A percentile compares a stretch with the other conserved stretches of the same genome.
phyloP scores from a whole-genome alignment of 2,329 filamentous ascomycete species.

The Gaeumannomyces sp. region DNA sequence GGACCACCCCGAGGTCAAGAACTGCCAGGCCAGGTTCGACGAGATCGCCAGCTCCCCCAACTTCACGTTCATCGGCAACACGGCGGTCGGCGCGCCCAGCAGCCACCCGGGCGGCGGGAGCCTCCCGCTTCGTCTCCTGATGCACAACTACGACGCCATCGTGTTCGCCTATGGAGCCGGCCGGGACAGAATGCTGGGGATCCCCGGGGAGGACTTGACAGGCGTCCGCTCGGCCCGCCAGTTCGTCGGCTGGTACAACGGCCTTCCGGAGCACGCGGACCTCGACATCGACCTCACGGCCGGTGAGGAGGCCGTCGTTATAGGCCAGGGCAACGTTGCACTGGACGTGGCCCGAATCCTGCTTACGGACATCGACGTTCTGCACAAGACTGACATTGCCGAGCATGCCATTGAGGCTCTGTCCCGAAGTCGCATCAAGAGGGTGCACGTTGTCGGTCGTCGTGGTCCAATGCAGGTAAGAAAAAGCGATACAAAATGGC shows the following conservation, averaged over 20 bases:
- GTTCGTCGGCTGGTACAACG: slow-evolving; percentile 99
- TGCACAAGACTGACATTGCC: slow-evolving; percentile 83
- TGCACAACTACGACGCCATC: slow-evolving; percentile 84
- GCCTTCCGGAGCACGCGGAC: slow-evolving; percentile 71
- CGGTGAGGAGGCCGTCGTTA: slow-evolving; percentile 77
- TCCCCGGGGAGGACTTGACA: slow-evolving; percentile 71
- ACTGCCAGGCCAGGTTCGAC: slow-evolving; percentile 89
- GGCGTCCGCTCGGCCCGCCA: slow-evolving; percentile 84
- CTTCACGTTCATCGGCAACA: slow-evolving; percentile 89
- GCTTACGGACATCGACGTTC: slow-evolving; percentile 64
- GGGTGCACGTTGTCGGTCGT: slow-evolving; percentile 81
- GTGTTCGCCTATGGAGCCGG: slow-evolving; percentile 91
- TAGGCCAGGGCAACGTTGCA: slow-evolving; percentile 95
- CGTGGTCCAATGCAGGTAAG: slow-evolving; percentile 79
- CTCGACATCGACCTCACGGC: slow-evolving; percentile 66
- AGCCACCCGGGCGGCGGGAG: slow-evolving; percentile 35
- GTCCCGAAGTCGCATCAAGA: slow-evolving; percentile 64
- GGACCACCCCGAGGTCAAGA: slow-evolving; percentile 98
- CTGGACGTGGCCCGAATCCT: slow-evolving; percentile 88
- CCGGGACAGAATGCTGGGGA: slow-evolving; percentile 69
- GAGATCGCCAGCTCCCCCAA: slow-evolving; percentile 76
- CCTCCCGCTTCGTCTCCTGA: slow-evolving; percentile 62
- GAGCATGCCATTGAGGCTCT: slow-evolving; percentile 73
- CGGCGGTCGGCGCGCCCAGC: slow-evolving; percentile 60
- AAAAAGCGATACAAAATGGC: slow-evolving; percentile 5